phyloP scores from a whole-genome alignment of 1,139 yeast genomes.

The Geotrichum macrosporum region DNA sequence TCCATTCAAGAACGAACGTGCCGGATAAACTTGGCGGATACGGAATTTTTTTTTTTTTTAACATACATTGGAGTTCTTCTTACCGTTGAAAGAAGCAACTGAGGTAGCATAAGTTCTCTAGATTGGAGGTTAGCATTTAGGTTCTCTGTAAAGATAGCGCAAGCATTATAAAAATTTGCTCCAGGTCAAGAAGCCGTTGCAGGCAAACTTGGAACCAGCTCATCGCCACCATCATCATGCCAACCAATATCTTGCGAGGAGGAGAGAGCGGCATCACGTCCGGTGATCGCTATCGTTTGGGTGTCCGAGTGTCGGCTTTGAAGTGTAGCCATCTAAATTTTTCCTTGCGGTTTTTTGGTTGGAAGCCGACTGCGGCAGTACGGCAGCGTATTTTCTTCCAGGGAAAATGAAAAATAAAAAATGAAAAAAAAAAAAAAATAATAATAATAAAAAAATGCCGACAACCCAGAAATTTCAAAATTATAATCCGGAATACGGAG shows the following conservation, averaged over 20 bases:
- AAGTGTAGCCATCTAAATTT: not conserved
- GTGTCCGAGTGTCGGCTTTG: conserved; percentile 9
- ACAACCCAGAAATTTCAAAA: not conserved
- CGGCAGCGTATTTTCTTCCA: not conserved
- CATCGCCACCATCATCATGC: no score
- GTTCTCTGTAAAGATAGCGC: not conserved
- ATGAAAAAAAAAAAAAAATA: not conserved
- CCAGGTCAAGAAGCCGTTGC: no score
- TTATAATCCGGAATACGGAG: no score
- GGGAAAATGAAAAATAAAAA: not conserved
- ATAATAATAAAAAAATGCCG: not conserved
- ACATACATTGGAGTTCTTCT: conserved; percentile 47
- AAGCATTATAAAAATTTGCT: no score
- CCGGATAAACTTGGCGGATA: conserved; percentile 16
- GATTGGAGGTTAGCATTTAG: not conserved
- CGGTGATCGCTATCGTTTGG: not conserved
- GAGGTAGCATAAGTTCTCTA: conserved; percentile 41
- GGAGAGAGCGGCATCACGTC: not conserved
- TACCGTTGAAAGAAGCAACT: conserved; percentile 57
- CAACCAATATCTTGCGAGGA: no score
- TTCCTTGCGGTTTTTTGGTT: not conserved
- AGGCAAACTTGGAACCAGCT: no score
- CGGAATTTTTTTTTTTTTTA: not conserved
- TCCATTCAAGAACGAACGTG: conserved; percentile 1
- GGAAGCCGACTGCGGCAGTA: not conserved